These are phyloP conservation scores for Penicillium polonicum DNA, from an alignment of 2,329 filamentous ascomycete genomes.

Conservation along the genomic window DNA sequence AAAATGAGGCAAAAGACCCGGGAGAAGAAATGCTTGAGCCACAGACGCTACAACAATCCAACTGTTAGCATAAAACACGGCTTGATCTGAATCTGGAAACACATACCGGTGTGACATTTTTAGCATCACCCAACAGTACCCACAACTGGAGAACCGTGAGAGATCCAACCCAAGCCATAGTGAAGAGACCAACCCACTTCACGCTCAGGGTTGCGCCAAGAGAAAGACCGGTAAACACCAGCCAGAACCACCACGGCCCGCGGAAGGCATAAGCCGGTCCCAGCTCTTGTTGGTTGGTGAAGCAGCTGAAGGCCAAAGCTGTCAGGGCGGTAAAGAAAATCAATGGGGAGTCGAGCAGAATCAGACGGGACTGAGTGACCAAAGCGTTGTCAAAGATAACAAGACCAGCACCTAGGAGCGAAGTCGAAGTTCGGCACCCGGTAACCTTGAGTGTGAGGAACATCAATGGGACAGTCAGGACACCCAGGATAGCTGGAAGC, in stretches of 20 bases:
- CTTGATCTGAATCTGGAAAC: conserved; percentile 6
- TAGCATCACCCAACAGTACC: conserved; percentile 87
- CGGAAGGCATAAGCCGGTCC: conserved; percentile 85
- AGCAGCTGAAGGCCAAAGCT: conserved; percentile 83
- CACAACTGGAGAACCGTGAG: conserved; percentile 91
- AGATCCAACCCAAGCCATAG: conserved; percentile 93
- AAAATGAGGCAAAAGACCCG: conserved; percentile 88
- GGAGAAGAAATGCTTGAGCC: conserved; percentile 92
- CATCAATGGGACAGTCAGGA: conserved; percentile 85
- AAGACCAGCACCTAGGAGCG: conserved; percentile 76
- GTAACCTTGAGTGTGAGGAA: conserved; percentile 90
- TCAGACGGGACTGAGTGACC: conserved; percentile 89
- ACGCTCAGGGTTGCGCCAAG: conserved; percentile 90
- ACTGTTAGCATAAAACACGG: conserved; percentile 23
- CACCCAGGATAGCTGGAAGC: conserved; percentile 84
- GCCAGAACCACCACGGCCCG: conserved; percentile 97
- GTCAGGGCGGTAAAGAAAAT: conserved; percentile 92
- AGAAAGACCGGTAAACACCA: conserved; percentile 78
- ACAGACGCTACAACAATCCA: conserved; percentile 58
- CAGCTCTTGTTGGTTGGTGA: conserved; percentile 94
- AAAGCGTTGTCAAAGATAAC: conserved; percentile 97
- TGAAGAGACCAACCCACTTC: conserved; percentile 99
- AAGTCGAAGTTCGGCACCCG: conserved; percentile 83
- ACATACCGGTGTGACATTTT: conserved; percentile 73
- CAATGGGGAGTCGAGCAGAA: conserved; percentile 92